phyloP scores from a whole-genome alignment of 345 rosid species.

The Microcos paniculata region DNA sequence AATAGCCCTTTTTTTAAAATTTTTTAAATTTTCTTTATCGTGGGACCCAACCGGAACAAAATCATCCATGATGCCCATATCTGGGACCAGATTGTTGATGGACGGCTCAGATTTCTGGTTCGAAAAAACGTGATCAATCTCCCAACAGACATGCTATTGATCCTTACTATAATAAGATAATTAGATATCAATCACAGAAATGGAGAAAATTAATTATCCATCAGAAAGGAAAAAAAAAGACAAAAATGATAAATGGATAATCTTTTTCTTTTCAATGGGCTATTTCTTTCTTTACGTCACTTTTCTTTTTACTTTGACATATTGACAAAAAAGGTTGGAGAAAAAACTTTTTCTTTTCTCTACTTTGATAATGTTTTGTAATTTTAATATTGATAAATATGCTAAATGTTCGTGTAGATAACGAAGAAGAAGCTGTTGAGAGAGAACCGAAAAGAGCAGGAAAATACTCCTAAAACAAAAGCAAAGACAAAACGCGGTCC shows the following conservation, averaged over 20 bases:
- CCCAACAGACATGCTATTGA: background rate
- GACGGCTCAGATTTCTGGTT: background rate
- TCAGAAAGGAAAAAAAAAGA: too few relatives aligned
- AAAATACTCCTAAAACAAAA: too few relatives aligned
- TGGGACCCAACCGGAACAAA: background rate
- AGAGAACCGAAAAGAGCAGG: too few relatives aligned
- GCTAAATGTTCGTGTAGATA: too few relatives aligned
- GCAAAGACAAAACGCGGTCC: background rate
- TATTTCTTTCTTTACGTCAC: background rate
- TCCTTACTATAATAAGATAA: background rate
- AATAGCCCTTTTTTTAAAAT: background rate
- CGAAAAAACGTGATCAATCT: background rate
- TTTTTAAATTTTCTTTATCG: background rate
- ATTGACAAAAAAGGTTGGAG: too few relatives aligned
- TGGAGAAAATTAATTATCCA: background rate
- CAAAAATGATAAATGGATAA: background rate
- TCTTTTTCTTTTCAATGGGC: background rate
- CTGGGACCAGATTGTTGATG: background rate
- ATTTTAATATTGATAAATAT: too few relatives aligned
- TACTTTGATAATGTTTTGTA: too few relatives aligned
- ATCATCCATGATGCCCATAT: background rate
- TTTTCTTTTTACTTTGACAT: too few relatives aligned
- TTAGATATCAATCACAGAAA: background rate
- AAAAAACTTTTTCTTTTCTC: too few relatives aligned
- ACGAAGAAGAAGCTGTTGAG: too few relatives aligned